phyloP scores from a whole-genome alignment of 495 filamentous ascomycete genomes.

The Annulohypoxylon maeteangense region DNA sequence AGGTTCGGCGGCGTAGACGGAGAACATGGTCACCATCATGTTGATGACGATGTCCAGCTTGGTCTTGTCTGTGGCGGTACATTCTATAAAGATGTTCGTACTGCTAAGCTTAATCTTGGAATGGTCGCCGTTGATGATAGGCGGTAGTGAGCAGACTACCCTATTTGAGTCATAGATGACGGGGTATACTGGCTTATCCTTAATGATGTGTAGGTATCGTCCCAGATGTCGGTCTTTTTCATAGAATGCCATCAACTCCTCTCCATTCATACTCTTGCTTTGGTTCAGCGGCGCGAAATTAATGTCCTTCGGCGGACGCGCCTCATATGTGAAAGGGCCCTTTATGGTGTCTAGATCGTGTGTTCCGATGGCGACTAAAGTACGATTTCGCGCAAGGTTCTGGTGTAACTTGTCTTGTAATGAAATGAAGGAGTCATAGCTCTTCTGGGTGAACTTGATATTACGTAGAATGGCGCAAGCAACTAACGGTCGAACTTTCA shows the following conservation, averaged over 20 bases:
- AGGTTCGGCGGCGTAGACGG: slow-evolving; percentile 83
- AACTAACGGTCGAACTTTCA: slow-evolving; percentile 83
- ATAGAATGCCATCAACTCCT: slow-evolving; percentile 93
- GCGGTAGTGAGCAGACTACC: slow-evolving; percentile 90
- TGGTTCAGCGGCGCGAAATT: slow-evolving; percentile 92
- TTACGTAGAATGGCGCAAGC: slow-evolving; percentile 87
- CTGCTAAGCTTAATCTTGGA: slow-evolving; percentile 94
- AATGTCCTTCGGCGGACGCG: slow-evolving; percentile 90
- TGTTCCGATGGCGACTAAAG: slow-evolving; percentile 94
- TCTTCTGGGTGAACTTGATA: slow-evolving; percentile 88
- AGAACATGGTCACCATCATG: slow-evolving; percentile 98
- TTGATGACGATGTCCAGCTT: slow-evolving; percentile 96
- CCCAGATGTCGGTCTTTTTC: slow-evolving; percentile 77
- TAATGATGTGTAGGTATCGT: slow-evolving; percentile 87
- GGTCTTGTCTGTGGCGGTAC: slow-evolving; percentile 95
- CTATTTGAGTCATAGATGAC: slow-evolving; percentile 91
- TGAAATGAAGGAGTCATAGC: slow-evolving; percentile 96
- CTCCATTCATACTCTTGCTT: slow-evolving; percentile 83
- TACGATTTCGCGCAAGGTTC: slow-evolving; percentile 92
- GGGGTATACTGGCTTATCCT: slow-evolving; percentile 93
- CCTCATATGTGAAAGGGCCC: slow-evolving; percentile 97
- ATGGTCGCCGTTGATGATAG: slow-evolving; percentile 97
- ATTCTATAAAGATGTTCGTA: slow-evolving; percentile 94
- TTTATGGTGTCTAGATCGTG: slow-evolving; percentile 95
- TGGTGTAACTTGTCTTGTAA: slow-evolving; percentile 98